These are phyloP conservation scores for Phaeolepiota aurea DNA, from an alignment of 768 basidiomycete species.

Conservation along the genomic window DNA sequence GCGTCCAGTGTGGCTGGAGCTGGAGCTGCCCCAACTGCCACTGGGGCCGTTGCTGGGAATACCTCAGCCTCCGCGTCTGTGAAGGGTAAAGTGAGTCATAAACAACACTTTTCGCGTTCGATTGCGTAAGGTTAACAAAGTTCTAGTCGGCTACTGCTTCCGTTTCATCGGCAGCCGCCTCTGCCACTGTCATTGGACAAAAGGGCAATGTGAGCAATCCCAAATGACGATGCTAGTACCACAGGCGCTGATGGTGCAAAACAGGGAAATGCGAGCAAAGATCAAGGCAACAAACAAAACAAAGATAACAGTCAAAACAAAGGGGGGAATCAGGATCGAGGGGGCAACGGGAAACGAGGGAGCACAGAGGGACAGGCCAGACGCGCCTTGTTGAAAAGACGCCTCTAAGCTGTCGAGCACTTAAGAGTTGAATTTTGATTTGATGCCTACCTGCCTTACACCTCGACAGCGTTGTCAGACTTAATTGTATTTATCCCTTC, in stretches of 20 bases:
- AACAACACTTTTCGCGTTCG: too few species aligned
- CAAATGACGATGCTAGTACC: neutral
- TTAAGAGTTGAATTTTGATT: too few species aligned
- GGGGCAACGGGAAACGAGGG: neutral
- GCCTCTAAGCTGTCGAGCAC: neutral
- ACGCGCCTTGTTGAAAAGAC: neutral
- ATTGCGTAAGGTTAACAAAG: too few species aligned
- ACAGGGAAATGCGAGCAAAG: neutral
- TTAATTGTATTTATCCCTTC: neutral
- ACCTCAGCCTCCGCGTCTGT: too few species aligned
- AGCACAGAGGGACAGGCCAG: neutral
- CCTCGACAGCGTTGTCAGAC: neutral
- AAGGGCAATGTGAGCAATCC: slow-evolving; percentile 3
- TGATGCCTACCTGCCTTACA: too few species aligned
- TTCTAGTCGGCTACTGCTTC: too few species aligned
- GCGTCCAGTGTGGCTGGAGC: slow-evolving; percentile 5
- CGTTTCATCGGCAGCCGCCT: slow-evolving; percentile 6
- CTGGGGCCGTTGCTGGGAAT: too few species aligned
- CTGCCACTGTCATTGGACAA: slow-evolving; percentile 5
- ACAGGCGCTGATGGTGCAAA: neutral
- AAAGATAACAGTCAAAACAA: neutral
- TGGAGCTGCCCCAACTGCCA: slow-evolving; percentile 5
- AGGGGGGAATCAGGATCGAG: too few species aligned
- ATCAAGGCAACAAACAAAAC: neutral
- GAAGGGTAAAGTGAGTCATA: too few species aligned